Evolutionary conservation across 805 yeast species (phyloP).

Genomic region (Lipomyces orientalis): DNA sequence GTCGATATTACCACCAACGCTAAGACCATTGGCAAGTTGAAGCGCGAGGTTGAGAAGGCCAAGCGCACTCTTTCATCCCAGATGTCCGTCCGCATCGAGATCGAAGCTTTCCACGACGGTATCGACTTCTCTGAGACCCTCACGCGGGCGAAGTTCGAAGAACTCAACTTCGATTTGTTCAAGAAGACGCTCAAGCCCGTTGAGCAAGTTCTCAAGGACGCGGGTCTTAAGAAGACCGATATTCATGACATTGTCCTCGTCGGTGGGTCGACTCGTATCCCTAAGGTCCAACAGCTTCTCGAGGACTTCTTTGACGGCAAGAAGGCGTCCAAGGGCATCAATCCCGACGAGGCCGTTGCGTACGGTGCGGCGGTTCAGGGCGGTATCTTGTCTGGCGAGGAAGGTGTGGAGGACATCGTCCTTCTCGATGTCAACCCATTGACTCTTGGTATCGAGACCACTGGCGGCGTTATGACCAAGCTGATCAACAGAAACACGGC

Average conservation of each 20-base stretch:
- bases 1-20: constrained; percentile 81
- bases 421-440: constrained; percentile 97
- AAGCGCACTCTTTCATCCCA: constrained; percentile 95
- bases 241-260: constrained; percentile 94
- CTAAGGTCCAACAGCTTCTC: constrained; percentile 93
- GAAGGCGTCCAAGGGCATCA: constrained; percentile 95
- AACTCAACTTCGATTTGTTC: constrained; percentile 89
- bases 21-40: constrained; percentile 88
- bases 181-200: constrained; percentile 95
- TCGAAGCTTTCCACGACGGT: constrained; percentile 93
- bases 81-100: constrained; percentile 94
- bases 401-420: constrained; percentile 87
- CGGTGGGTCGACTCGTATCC: constrained; percentile 99
- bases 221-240: constrained; percentile 84
- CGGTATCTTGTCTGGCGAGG: constrained; percentile 95
- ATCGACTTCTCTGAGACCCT: constrained; percentile 93
- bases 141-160: constrained; percentile 98
- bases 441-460: constrained; percentile 97
- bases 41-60: constrained; percentile 98
- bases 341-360: constrained; percentile 99
- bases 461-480: constrained; percentile 99
- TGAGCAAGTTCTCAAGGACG: constrained; percentile 92
- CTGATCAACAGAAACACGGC: constrained; percentile 98
- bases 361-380: constrained; percentile 99
- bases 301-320: constrained; percentile 91